These are phyloP conservation scores for Coleophoma crateriformis DNA, from an alignment of 2,329 filamentous ascomycete species.

Conservation along the genomic window DNA sequence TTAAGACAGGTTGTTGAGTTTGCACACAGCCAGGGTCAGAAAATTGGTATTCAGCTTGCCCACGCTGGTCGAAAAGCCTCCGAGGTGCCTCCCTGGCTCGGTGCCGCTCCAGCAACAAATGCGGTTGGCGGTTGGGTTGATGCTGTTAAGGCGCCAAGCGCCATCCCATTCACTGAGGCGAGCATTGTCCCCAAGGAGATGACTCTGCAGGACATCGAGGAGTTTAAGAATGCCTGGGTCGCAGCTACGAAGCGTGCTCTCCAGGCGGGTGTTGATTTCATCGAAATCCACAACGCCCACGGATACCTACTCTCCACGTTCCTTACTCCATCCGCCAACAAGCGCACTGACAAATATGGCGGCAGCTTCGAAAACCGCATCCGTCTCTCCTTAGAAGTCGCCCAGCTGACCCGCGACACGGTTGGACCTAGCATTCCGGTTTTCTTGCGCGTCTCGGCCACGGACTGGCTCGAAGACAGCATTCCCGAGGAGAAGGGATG, in stretches of 20 bases:
- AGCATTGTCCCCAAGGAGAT: slow-evolving; percentile 45
- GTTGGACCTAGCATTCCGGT: too few species aligned
- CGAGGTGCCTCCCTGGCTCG: slow-evolving; percentile 11
- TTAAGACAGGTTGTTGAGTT: slow-evolving; percentile 25
- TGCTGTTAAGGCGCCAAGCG: slow-evolving; percentile 41
- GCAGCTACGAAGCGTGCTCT: slow-evolving; percentile 25
- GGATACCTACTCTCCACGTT: slow-evolving; percentile 63
- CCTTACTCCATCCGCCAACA: slow-evolving; percentile 46
- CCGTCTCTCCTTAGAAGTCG: too few species aligned
- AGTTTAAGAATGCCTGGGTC: slow-evolving; percentile 24
- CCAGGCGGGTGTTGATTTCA: slow-evolving; percentile 49
- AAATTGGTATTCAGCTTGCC: slow-evolving; percentile 25
- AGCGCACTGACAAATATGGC: slow-evolving; percentile 26
- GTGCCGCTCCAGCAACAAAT: slow-evolving; percentile 37
- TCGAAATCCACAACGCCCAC: slow-evolving; percentile 56
- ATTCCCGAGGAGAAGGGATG: slow-evolving; percentile 5
- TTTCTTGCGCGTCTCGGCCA: too few species aligned
- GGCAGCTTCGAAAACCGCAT: too few species aligned
- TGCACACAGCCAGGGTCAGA: slow-evolving; percentile 22
- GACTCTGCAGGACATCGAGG: slow-evolving; percentile 32
- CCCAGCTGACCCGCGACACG: too few species aligned
- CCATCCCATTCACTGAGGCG: slow-evolving; percentile 18
- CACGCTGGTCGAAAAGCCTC: slow-evolving; percentile 26
- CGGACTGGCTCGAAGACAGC: too few species aligned
- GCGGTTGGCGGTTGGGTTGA: slow-evolving; percentile 30